These are phyloP conservation scores for Backusella australiensis DNA, from an alignment of 192 early-diverging fungal genomes.

Conservation along the genomic window DNA sequence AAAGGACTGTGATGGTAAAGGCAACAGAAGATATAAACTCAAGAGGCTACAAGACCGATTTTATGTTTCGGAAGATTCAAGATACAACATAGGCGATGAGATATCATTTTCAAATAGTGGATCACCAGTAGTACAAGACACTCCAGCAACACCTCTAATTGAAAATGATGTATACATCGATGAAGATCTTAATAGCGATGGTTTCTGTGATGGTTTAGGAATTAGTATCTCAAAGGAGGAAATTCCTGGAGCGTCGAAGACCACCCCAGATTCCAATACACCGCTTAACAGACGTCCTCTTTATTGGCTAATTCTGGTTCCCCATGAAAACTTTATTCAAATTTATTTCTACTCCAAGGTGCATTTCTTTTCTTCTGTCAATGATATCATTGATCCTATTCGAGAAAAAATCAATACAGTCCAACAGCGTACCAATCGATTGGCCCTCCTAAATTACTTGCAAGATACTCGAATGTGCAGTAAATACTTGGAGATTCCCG, in stretches of 20 bases:
- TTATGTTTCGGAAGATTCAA: slow-evolving; percentile 22
- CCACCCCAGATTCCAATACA: neutral
- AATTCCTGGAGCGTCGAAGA: neutral
- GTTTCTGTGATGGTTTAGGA: slow-evolving; percentile 29
- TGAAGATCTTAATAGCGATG: neutral
- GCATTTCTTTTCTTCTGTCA: slow-evolving; percentile 41
- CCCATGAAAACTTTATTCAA: slow-evolving; percentile 50
- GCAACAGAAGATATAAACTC: slow-evolving; percentile 2
- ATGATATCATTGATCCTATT: slow-evolving; percentile 47
- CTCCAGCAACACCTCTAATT: neutral
- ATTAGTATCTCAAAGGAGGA: slow-evolving; percentile 20
- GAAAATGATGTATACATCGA: neutral
- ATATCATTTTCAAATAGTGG: neutral
- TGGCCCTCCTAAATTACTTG: slow-evolving; percentile 58
- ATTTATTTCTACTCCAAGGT: slow-evolving; percentile 68
- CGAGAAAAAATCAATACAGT: slow-evolving; percentile 49
- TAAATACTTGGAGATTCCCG: slow-evolving; percentile 49
- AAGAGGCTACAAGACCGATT: slow-evolving; percentile 11
- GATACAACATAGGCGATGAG: slow-evolving; percentile 15
- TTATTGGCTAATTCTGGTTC: slow-evolving; percentile 65
- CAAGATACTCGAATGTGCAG: slow-evolving; percentile 61
- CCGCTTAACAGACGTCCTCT: slow-evolving; percentile 12
- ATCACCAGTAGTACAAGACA: neutral
- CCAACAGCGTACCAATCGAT: slow-evolving; percentile 60
- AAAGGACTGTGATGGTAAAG: neutral